Base-by-base conservation (phyloP, 768 basidiomycete species). In the Boletus subcaerulescens region DNA sequence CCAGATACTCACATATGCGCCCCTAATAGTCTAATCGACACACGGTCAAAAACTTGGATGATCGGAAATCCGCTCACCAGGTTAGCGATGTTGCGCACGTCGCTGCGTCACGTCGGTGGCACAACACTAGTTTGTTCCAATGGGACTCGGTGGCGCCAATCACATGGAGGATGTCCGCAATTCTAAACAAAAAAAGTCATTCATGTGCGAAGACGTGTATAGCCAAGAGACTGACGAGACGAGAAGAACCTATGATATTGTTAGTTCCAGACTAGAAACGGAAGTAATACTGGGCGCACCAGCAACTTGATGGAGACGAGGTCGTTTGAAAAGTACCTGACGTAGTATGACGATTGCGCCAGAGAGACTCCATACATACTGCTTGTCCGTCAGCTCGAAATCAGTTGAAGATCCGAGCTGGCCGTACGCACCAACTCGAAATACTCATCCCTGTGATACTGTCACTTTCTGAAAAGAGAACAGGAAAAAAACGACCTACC, bases 341-440 rank as follows among this genome's bases (percentile, higher is more conserved):
- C 26, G 15, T 62, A 62, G 42, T 55, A 6, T 1, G 32, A 1
- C 4, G 24, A 22, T 22, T 62, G 61, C 1, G 31, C 56, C 7
- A 62, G 41, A 2, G 61, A 58, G 4, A 6, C 5, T 2, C 61
- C 56, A 4, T 57, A 62, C 56, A 62, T 18, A n/a, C 61, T 62
- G 9, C 32, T 24, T 22, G n/a, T 7, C 11, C 14, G 17, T 57
- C n/a, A 38, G 1, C 40, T 14, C 4, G 33, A 35, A 29, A 29
- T 29, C 7, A 24, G 6, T 11, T 31, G 9, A 3, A 0, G 32
- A 31, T 12, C 14, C 13, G 2, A 39, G 10, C 15, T 22, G 20
- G 10, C 22, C 13, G 20, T 22, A 57, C 59, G 8, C 52, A 62
- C 59, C 50, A n/a, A 4, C 32, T 5, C 0, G 59, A 49, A 20